Percentiles rank a stretch among this genome's conserved stretches.
These are phyloP conservation scores for Karstenula rhodostoma DNA, from an alignment of 2,329 filamentous ascomycete genomes.

Conservation along the genomic window DNA sequence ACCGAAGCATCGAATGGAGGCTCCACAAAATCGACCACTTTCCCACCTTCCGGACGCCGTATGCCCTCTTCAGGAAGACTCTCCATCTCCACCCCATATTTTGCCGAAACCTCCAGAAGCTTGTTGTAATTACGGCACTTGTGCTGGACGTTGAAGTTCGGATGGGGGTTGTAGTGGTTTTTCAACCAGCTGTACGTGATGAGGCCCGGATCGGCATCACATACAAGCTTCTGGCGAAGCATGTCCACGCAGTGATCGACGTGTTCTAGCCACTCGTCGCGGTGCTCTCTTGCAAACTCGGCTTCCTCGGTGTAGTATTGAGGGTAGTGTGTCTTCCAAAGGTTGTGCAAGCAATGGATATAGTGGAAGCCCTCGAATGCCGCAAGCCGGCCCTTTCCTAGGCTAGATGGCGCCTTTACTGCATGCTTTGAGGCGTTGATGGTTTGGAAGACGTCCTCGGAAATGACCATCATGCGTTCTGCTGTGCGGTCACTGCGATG, in stretches of 20 bases:
- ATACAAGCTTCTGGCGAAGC: conserved; percentile 22
- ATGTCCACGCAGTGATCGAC: conserved; percentile 22
- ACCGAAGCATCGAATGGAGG: conserved; percentile 16
- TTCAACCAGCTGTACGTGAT: conserved; percentile 22
- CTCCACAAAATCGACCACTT: conserved; percentile 14
- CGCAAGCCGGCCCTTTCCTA: conserved; percentile 12
- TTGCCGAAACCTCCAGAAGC: conserved; percentile 6
- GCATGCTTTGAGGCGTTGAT: conserved; percentile 14
- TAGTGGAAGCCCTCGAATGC: conserved; percentile 15
- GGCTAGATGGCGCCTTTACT: conserved; percentile 4
- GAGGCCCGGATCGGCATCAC: conserved; percentile 18
- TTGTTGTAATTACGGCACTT: conserved; percentile 14
- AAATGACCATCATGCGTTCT: conserved; percentile 12
- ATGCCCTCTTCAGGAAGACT: conserved; percentile 9
- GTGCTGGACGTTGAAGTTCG: conserved; percentile 20
- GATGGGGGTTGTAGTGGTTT: conserved; percentile 14
- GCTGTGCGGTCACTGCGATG: not conserved
- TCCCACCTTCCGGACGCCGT: conserved; percentile 6
- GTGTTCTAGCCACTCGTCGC: conserved; percentile 13
- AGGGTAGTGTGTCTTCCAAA: conserved; percentile 14
- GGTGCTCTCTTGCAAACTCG: conserved; percentile 3
- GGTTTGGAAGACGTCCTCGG: conserved; percentile 12
- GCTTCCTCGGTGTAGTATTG: conserved; percentile 16
- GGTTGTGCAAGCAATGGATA: conserved; percentile 14
- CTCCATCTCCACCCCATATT: conserved; percentile 4